Base-by-base conservation (phyloP, 192 early-diverging fungal species). In the Piromyces finnis region DNA sequence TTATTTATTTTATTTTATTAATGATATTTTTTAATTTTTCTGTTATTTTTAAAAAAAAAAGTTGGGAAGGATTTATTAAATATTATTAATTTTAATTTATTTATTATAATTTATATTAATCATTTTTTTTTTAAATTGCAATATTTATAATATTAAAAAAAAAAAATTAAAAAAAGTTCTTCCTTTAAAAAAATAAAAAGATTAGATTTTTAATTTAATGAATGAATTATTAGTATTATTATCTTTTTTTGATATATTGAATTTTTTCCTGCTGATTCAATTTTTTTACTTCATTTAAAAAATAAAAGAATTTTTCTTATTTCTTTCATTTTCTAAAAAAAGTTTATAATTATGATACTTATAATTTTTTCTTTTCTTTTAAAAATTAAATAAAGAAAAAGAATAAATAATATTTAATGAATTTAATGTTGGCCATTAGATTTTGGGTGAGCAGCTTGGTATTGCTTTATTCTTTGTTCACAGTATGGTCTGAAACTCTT, bases 401-500 rank as follows among this genome's bases (percentile, higher is more conserved):
- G 51, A 68, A 68, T 27, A n/a, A 68, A 18, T 27, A n/a, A 5
- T 68, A 26, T 27, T 27, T 9, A n/a, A n/a, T 11, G 4, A 0
- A 68, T 68, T 68, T 68, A 68, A 68, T 68, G 51, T 22, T 68
- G 51, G n/a, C 51, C 51, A n/a, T 68, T 11, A n/a, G 17, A 4
- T n/a, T 68, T 68, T 68, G 51, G 51, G 51, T 68, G 51, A 68
- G 51, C 5, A 68, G 78, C 29, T 51, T 82, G 29, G 78, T 32
- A 82, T n/a, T 30, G 83, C 11, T 82, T 82, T 81, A 90, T 90
- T 83, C 85, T 87, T 81, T 82, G 82, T 86, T 95, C 95, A 32
- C 95, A 86, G 82, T 93, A 93, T 26, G 95, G 95, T 29, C 94
- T 87, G 89, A 97, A 97, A 84, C 96, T 93, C 77, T 95, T 92